Evolutionary conservation across 1,139 yeast genomes (phyloP).

Genomic region (Blastobotrys ciferrii): DNA sequence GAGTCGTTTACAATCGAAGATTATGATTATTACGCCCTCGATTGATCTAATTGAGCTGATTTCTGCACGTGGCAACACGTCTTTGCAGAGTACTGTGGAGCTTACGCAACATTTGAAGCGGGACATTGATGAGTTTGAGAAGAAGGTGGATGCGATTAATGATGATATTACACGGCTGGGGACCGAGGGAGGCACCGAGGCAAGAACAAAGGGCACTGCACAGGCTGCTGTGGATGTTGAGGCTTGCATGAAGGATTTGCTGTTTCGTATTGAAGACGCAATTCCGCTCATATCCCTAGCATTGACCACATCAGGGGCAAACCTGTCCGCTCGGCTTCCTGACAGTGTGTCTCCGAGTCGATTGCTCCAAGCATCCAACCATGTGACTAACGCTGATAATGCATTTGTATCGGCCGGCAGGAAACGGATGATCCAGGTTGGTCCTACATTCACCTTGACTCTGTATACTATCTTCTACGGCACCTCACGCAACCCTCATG

Average conservation of each 20-base stretch:
- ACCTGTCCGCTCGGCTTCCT: constrained; percentile 52
- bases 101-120: constrained; percentile 56
- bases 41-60: constrained; percentile 67
- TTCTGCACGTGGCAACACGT: constrained; percentile 71
- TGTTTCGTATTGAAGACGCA: constrained; percentile 60
- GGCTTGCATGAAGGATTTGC: constrained; percentile 47
- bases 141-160: constrained; percentile 41
- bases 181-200: constrained; percentile 18
- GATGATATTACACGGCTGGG: constrained; percentile 19
- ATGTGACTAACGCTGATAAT: constrained; percentile 45
- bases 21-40: constrained; percentile 63
- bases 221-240: constrained; percentile 51
- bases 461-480: constrained; percentile 67
- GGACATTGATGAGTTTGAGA: constrained; percentile 62
- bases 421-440: constrained; percentile 31
- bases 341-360: constrained; percentile 62
- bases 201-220: constrained; percentile 24
- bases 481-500: constrained; percentile 43
- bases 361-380: constrained; percentile 60
- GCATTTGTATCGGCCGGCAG: constrained; percentile 22
- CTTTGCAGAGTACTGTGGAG: constrained; percentile 55
- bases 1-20: constrained; percentile 55
- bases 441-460: constrained; percentile 60
- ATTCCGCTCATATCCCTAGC: constrained; percentile 70
- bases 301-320: constrained; percentile 68